Base-by-base conservation (phyloP, 148 eudicot genomes). In the Fagopyrum esculentum region DNA sequence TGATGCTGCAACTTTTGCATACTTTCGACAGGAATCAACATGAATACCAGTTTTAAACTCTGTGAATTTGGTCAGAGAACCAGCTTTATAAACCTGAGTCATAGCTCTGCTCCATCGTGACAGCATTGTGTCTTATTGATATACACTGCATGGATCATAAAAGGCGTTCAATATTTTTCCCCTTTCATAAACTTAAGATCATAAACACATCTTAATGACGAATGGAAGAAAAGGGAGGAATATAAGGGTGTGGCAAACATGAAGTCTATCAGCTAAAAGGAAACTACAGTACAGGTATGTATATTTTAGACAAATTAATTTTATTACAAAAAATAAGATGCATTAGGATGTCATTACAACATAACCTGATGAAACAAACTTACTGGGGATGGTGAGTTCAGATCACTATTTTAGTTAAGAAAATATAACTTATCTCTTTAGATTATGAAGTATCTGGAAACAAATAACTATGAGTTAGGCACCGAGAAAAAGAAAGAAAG, bases 21-120 rank as follows among this genome's bases (percentile, higher is more conserved):
- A 86, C 45, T 73, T 77, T 26, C 82, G 90, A 48, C 70, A 50
- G 5, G 82, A 56, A n/a, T 77, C 66, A 59, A 19, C 52, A 64
- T 74, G 69, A 29, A 75, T 72, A 76, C 74, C 86, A 7, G 75
- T 75, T 26, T 68, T 6, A 50, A 73, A 72, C 66, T 77, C 81
- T 61, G 45, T 3, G 63, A 76, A 45, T 71, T 66, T 77, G 45
- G 57, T 63, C 70, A 77, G 81, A 1, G 79, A 80, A 56, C 83
- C 82, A 74, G 76, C 82, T 81, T 74, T 84, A 77, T 79, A 83
- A 13, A 86, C 17, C 17, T 79, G 77, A 70, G 75, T 77, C 49
- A 80, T 45, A 51, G 79, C 80, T 81, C 82, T 85, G 79, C 85
- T 76, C 88, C 90, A 92, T 80, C 89, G 76, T 40, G 91, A 76